Evolutionary conservation across 805 yeast species (phyloP).

Genomic region (Cyberlindnera mrakii): DNA sequence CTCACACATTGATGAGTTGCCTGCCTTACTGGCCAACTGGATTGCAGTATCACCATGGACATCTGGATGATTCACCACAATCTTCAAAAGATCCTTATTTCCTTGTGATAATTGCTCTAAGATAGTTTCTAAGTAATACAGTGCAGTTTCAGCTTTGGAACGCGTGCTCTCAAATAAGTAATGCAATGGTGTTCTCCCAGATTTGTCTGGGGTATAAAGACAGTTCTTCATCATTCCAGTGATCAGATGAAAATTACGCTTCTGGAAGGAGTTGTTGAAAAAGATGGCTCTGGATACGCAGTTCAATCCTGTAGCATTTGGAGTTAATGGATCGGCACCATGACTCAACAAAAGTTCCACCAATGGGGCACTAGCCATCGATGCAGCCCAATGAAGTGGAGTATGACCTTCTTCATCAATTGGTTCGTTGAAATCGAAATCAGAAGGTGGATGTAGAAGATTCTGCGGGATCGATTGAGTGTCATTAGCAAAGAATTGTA

Average conservation of each 20-base stretch:
- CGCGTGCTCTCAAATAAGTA: conserved; percentile 51
- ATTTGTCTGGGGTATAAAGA: conserved; percentile 63
- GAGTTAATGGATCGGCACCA: conserved; percentile 53
- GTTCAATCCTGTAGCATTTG: conserved; percentile 57
- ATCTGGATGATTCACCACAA: conserved; percentile 72
- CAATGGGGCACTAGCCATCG: conserved; percentile 63
- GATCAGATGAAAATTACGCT: conserved; percentile 51
- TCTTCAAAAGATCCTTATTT: conserved; percentile 41
- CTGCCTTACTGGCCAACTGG: conserved; percentile 63
- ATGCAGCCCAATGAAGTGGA: conserved; percentile 80
- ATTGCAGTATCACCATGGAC: conserved; percentile 79
- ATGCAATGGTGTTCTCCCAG: conserved; percentile 70
- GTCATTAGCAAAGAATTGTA: conserved; percentile 44
- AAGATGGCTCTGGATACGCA: conserved; percentile 63
- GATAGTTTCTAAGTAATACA: conserved; percentile 49
- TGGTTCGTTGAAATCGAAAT: conserved; percentile 58
- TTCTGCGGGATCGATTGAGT: conserved; percentile 25
- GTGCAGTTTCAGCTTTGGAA: conserved; percentile 42
- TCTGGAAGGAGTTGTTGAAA: conserved; percentile 67
- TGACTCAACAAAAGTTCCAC: conserved; percentile 51
- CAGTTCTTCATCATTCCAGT: conserved; percentile 59
- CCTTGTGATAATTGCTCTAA: conserved; percentile 35
- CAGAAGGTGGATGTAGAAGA: conserved; percentile 52
- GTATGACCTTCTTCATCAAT: conserved; percentile 81
- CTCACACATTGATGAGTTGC: conserved; percentile 39